Conservation (phyloP, 352 stramenopile genomes). For the Phytophthora multivora region DNA sequence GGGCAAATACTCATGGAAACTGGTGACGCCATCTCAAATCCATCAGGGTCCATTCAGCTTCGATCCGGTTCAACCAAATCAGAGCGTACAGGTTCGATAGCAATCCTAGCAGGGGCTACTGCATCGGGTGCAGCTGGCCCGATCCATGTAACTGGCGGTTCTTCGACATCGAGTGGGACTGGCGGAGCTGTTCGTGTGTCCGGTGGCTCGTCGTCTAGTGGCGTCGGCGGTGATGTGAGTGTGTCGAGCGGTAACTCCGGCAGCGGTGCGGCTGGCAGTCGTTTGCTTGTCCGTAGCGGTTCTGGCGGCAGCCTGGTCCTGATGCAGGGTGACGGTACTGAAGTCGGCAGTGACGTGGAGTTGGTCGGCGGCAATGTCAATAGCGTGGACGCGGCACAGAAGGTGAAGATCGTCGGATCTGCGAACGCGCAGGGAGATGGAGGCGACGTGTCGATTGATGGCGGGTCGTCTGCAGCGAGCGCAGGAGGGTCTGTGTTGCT, state of each 20-base stretch:
- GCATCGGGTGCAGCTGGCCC: constrained; percentile 5
- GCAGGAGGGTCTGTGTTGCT: constrained; percentile 22
- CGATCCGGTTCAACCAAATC: constrained; percentile 20
- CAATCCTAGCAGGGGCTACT: constrained; percentile 16
- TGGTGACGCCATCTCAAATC: constrained; percentile 8
- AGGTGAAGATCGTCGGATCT: constrained; percentile 30
- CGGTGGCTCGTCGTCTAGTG: constrained; percentile 24
- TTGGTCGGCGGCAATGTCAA: constrained; percentile 20
- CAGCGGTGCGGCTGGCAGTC: constrained; percentile 12
- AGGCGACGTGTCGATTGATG: constrained; percentile 33
- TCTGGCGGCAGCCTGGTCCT: constrained; percentile 28
- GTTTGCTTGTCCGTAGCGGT: constrained; percentile 23
- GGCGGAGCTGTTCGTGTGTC: constrained; percentile 17
- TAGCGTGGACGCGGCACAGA: constrained; percentile 18
- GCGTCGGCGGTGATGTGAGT: constrained; percentile 29
- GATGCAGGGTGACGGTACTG: constrained; percentile 23
- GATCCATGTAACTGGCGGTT: constrained; percentile 5
- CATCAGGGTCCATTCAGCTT: constrained; percentile 19
- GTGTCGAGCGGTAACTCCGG: constrained; percentile 27
- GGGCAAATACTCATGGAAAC: constrained; percentile 24
- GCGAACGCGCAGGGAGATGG: constrained; percentile 26
- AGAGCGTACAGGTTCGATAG: constrained; percentile 9
- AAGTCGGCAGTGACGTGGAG: constrained; percentile 32
- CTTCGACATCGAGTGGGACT: constrained; percentile 18
- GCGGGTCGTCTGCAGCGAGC: constrained; percentile 19